phyloP scores from a whole-genome alignment of 192 early-diverging fungal genomes.

The Coemansia sp. region DNA sequence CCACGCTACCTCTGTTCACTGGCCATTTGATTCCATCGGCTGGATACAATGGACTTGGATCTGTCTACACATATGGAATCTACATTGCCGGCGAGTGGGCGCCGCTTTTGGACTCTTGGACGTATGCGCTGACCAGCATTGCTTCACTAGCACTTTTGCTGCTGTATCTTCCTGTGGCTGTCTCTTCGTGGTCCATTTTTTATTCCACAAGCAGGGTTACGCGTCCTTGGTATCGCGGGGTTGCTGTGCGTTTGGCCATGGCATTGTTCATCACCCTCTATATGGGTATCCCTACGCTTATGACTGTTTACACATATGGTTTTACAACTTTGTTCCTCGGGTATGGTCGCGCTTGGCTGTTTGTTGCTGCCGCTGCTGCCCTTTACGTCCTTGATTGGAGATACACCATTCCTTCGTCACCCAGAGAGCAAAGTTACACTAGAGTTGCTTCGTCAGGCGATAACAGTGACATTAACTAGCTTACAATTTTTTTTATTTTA shows the following conservation, averaged over 20 bases:
- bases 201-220: slow-evolving; percentile 16
- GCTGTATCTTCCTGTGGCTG: slow-evolving; percentile 45
- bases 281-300: slow-evolving; percentile 21
- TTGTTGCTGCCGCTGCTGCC: slow-evolving; percentile 23
- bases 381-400: slow-evolving; percentile 47
- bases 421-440: background rate
- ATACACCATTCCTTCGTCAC: background rate
- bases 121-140: slow-evolving; percentile 39
- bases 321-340: slow-evolving; percentile 30
- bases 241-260: slow-evolving; percentile 22
- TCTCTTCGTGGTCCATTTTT: slow-evolving; percentile 30
- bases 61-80: slow-evolving; percentile 61
- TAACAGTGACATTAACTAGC: background rate
- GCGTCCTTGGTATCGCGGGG: slow-evolving; percentile 29
- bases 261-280: slow-evolving; percentile 23
- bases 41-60: slow-evolving; percentile 38
- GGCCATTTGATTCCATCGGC: slow-evolving; percentile 69
- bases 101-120: slow-evolving; percentile 51
- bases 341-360: slow-evolving; percentile 38
- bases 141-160: slow-evolving; percentile 34
- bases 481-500: background rate
- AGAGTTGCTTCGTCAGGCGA: background rate
- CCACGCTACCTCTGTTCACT: slow-evolving; percentile 66
- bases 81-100: slow-evolving; percentile 49
- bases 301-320: slow-evolving; percentile 50